phyloP scores from a whole-genome alignment of 1,139 yeast species.

The Fermentozyma sake region DNA sequence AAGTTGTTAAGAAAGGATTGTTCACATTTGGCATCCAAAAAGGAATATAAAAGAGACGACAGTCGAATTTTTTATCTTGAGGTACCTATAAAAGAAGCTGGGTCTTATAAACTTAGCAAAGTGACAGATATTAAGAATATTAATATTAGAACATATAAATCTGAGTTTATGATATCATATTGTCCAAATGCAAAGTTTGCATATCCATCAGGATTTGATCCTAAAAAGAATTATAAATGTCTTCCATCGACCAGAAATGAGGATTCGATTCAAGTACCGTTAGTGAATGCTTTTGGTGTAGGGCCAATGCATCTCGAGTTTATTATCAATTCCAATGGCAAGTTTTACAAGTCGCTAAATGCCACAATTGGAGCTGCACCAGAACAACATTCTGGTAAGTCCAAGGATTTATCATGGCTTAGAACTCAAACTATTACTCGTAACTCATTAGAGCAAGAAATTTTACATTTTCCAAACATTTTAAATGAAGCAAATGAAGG shows the following conservation, averaged over 20 bases:
- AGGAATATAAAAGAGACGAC: slow-evolving; percentile 20
- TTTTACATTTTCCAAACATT: slow-evolving; percentile 22
- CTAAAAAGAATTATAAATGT: slow-evolving; percentile 49
- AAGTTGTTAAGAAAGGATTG: slow-evolving; percentile 41
- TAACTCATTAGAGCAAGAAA: slow-evolving; percentile 33
- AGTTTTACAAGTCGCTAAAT: slow-evolving; percentile 21
- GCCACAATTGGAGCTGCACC: slow-evolving; percentile 14
- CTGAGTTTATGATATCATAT: slow-evolving; percentile 61
- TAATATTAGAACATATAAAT: slow-evolving; percentile 58
- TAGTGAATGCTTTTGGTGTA: slow-evolving; percentile 61
- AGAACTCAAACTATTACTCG: slow-evolving; percentile 23
- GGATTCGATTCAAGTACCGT: slow-evolving; percentile 40
- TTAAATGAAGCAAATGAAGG: slow-evolving; percentile 44
- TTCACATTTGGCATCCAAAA: slow-evolving; percentile 24
- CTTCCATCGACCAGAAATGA: slow-evolving; percentile 42
- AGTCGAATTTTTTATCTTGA: slow-evolving; percentile 44
- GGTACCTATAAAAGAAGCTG: slow-evolving; percentile 63
- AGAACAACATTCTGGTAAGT: background rate
- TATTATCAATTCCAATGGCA: slow-evolving; percentile 52
- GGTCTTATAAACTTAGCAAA: slow-evolving; percentile 62
- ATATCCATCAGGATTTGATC: slow-evolving; percentile 23
- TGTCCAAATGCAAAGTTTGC: slow-evolving; percentile 71
- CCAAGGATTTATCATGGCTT: slow-evolving; percentile 20
- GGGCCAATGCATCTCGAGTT: slow-evolving; percentile 70
- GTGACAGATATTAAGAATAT: slow-evolving; percentile 65